Evolutionary conservation across 805 yeast genomes (phyloP).

Genomic region (Saturnispora gosingensis): DNA sequence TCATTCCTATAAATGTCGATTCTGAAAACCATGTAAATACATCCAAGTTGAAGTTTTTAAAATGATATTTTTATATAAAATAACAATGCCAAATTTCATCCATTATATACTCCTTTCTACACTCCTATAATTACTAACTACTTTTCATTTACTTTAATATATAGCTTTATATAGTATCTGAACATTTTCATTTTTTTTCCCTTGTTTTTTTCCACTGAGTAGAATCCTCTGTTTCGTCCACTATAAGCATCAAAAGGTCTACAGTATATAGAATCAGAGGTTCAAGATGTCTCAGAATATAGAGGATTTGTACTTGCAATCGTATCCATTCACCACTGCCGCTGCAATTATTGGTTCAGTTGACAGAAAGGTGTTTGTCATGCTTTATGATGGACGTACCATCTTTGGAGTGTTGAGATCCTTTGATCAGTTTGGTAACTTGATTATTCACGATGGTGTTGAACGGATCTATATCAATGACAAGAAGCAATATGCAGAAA

Average conservation of each 20-base stretch:
- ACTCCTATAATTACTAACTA: neutral
- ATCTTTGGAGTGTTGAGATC: constrained; percentile 86
- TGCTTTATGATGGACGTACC: constrained; percentile 82
- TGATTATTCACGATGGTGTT: constrained; percentile 82
- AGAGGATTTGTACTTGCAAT: constrained; percentile 59
- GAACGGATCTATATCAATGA: constrained; percentile 70
- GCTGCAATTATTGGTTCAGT: constrained; percentile 87
- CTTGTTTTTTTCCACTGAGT: neutral
- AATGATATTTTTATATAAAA: too few relatives aligned
- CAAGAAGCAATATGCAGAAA: constrained; percentile 52
- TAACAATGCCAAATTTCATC: neutral
- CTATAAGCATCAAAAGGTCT: neutral
- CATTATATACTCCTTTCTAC: neutral
- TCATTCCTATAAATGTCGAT: constrained; percentile 46
- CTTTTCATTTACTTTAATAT: neutral
- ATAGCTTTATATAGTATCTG: neutral
- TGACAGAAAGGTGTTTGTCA: constrained; percentile 69
- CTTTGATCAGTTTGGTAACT: constrained; percentile 90
- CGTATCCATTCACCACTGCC: constrained; percentile 78
- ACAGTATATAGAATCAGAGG: neutral
- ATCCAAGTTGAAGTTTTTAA: neutral
- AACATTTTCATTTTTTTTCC: neutral
- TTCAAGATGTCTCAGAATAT: constrained; percentile 5
- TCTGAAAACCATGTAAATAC: neutral
- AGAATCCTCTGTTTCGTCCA: neutral